Percentiles rank a stretch among this genome's conserved stretches.
phyloP scores from a whole-genome alignment of 176 grass and related monocot species.

The Rhynchospora tenuis region DNA sequence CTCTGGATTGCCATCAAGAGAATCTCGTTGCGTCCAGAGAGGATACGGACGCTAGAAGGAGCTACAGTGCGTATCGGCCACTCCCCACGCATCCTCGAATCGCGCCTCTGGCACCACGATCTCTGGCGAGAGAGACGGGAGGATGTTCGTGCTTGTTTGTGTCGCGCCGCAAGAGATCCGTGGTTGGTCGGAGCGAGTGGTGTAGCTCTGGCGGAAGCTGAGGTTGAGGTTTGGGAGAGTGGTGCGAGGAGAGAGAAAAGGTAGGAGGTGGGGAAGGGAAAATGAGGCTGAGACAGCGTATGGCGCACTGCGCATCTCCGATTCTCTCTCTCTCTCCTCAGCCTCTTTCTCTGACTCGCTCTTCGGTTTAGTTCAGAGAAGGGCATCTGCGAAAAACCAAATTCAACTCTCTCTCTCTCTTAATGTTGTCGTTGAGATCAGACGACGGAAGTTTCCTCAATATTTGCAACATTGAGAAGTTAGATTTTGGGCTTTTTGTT shows the following conservation, averaged over 20 bases:
- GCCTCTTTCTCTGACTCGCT: neutral
- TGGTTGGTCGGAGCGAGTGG: neutral
- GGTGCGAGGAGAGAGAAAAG: neutral
- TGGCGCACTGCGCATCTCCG: conserved; percentile 5
- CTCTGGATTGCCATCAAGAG: too few relatives aligned
- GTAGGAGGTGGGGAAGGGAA: neutral
- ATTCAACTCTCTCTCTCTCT: too few relatives aligned
- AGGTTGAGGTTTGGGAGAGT: neutral
- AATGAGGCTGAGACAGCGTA: neutral
- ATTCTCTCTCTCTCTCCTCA: neutral
- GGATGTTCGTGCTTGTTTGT: conserved; percentile 48
- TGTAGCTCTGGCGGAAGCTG: neutral
- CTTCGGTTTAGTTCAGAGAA: neutral
- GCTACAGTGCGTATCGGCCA: conserved; percentile 91
- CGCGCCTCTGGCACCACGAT: conserved; percentile 67
- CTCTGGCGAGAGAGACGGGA: conserved; percentile 54
- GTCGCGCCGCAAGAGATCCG: conserved; percentile 34
- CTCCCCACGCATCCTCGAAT: conserved; percentile 86
- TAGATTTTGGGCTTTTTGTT: neutral
- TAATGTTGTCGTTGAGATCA: too few relatives aligned
- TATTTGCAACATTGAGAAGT: neutral
- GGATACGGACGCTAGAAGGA: too few relatives aligned
- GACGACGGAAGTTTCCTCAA: too few relatives aligned
- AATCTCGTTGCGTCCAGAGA: too few relatives aligned
- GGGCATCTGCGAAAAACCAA: neutral